These are phyloP conservation scores for Aspergillus biplanus DNA, from an alignment of 495 filamentous ascomycete species.

Conservation along the genomic window DNA sequence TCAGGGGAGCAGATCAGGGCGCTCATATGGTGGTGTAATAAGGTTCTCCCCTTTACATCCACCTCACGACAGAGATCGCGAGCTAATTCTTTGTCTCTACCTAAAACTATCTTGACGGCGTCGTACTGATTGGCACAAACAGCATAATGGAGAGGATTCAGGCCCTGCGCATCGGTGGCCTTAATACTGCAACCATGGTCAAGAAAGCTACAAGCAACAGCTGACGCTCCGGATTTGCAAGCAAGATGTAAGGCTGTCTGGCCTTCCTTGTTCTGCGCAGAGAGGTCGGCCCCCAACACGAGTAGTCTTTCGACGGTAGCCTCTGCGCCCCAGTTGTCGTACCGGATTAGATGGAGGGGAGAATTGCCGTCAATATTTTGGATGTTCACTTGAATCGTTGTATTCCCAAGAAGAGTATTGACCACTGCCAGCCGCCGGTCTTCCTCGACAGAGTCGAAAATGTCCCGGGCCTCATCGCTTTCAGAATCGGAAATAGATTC, in stretches of 20 bases:
- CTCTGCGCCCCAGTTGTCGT: background rate
- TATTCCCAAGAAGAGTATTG: constrained; percentile 1
- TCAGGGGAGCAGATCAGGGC: background rate
- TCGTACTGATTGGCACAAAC: background rate
- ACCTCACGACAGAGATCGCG: background rate
- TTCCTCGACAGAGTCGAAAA: background rate
- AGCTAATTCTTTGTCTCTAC: background rate
- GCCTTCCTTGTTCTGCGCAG: background rate
- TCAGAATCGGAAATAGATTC: constrained; percentile 6
- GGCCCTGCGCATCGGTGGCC: background rate
- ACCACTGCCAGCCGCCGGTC: background rate
- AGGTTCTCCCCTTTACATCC: background rate
- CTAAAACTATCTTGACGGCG: background rate
- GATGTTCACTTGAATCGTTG: background rate
- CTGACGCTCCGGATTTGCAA: background rate
- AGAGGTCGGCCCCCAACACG: background rate
- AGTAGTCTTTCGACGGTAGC: background rate
- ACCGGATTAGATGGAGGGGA: background rate
- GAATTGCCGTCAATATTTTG: background rate
- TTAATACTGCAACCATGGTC: background rate
- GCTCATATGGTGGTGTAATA: background rate
- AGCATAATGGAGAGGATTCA: background rate
- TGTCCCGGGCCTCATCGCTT: background rate
- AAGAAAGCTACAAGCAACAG: background rate
- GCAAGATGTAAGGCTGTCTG: constrained; percentile 7